These are phyloP conservation scores for Atractiella rhizophila DNA, from an alignment of 768 basidiomycete species.

Conservation along the genomic window DNA sequence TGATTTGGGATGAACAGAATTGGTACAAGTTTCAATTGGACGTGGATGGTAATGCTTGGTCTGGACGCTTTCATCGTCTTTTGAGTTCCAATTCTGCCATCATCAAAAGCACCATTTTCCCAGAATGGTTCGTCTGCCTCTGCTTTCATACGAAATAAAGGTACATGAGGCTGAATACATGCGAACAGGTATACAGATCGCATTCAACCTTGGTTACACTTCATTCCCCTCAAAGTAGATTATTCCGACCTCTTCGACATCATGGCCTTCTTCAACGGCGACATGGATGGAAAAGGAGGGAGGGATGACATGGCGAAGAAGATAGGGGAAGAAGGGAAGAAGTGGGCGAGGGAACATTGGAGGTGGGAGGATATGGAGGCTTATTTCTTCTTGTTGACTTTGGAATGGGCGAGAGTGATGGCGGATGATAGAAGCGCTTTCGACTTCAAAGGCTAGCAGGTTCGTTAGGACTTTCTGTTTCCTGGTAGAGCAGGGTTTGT, in stretches of 20 bases:
- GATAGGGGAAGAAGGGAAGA: conserved; percentile 32
- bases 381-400: no score
- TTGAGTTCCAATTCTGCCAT: conserved; percentile 7
- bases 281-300: conserved; percentile 31
- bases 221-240: conserved; percentile 18
- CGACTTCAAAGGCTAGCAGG: no score
- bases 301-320: conserved; percentile 36
- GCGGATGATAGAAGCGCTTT: no score
- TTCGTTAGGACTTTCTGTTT: no score
- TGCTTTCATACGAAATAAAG: conserved; percentile 2
- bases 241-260: conserved; percentile 33
- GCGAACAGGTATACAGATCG: conserved; percentile 71
- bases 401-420: no score
- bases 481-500: no score
- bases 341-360: conserved; percentile 16
- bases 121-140: neutral
- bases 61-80: conserved; percentile 16
- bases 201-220: conserved; percentile 61
- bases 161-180: neutral
- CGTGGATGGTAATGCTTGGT: conserved; percentile 13
- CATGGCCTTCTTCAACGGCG: conserved; percentile 47
- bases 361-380: conserved; percentile 18
- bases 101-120: conserved; percentile 5
- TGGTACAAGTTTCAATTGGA: conserved; percentile 14
- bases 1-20: conserved; percentile 15